Evolutionary conservation across 768 basidiomycete genomes (phyloP).

Genomic region (Pseudohyphozyma bogoriensis): DNA sequence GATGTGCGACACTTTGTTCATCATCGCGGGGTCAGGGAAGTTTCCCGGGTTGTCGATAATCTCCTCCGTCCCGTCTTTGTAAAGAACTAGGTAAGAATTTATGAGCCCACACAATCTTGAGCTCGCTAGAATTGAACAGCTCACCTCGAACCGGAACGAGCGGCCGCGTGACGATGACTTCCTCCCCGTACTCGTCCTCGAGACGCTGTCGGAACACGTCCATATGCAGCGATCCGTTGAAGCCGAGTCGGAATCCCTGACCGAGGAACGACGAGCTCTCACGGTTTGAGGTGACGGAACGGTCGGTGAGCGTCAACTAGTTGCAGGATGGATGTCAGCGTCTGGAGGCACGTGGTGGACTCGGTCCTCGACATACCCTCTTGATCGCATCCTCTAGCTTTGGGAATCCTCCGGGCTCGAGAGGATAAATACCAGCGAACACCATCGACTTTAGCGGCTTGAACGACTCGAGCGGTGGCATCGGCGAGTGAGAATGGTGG

Average conservation of each 20-base stretch:
- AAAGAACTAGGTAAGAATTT: conserved; percentile 55
- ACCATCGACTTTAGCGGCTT: conserved; percentile 92
- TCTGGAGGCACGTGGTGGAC: conserved; percentile 5
- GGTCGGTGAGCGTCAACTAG: conserved; percentile 72
- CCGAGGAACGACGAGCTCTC: conserved; percentile 91
- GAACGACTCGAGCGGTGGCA: conserved; percentile 81
- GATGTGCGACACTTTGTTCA: conserved; percentile 53
- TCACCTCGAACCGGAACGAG: conserved; percentile 86
- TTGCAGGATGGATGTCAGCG: conserved; percentile 9
- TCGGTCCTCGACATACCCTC: conserved; percentile 53
- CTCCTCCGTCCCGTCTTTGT: conserved; percentile 53
- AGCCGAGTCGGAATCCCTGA: conserved; percentile 88
- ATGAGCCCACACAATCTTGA: background rate
- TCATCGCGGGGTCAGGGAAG: conserved; percentile 74
- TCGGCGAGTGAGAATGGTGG: conserved; percentile 58
- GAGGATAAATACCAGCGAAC: conserved; percentile 66
- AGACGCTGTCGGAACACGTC: conserved; percentile 89
- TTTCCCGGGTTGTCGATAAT: conserved; percentile 84
- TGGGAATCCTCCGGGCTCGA: conserved; percentile 79
- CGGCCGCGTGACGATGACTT: conserved; percentile 88
- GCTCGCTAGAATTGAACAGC: conserved; percentile 1
- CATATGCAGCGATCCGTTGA: conserved; percentile 92
- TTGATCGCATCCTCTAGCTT: conserved; percentile 95
- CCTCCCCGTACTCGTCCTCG: conserved; percentile 88
- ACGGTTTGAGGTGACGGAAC: conserved; percentile 77